A percentile compares a stretch with the other conserved stretches of the same genome.
Evolutionary conservation across 2,329 filamentous ascomycete species (phyloP).

Genomic region (Talaromyces sp.): DNA sequence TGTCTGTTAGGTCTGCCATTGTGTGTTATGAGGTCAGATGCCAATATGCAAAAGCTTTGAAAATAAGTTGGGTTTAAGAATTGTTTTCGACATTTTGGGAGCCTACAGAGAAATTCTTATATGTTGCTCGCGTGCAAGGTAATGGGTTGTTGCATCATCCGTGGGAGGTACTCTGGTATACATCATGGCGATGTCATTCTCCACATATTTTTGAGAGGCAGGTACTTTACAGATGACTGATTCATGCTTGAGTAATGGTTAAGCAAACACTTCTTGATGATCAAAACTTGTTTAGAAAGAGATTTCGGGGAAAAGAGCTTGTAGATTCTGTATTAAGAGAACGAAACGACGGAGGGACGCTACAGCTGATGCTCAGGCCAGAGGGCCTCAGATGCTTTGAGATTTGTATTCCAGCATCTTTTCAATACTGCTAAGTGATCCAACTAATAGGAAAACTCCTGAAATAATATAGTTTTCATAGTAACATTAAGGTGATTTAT

Average conservation of each 20-base stretch:
- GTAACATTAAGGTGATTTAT: too few relatives aligned
- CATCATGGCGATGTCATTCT: conserved; percentile 35
- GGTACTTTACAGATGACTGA: background rate
- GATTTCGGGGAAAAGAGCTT: background rate
- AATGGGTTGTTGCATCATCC: conserved; percentile 26
- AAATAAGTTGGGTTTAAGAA: background rate
- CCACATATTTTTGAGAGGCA: background rate
- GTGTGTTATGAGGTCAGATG: background rate
- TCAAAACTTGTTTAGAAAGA: background rate
- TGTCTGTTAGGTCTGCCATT: conserved; percentile 14
- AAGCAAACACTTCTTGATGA: background rate
- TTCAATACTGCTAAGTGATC: too few relatives aligned
- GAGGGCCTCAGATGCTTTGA: background rate
- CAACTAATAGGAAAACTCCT: too few relatives aligned
- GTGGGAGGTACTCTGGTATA: conserved; percentile 15
- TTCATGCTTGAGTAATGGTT: background rate
- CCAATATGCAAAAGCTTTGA: background rate
- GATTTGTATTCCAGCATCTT: background rate
- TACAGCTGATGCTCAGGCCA: background rate
- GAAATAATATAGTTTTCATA: too few relatives aligned
- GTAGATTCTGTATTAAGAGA: background rate
- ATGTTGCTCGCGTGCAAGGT: background rate
- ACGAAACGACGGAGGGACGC: background rate
- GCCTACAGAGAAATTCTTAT: background rate
- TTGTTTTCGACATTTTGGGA: background rate